These are phyloP conservation scores for Quercus agrifolia DNA, from an alignment of 306 rosid species.

Conservation along the genomic window DNA sequence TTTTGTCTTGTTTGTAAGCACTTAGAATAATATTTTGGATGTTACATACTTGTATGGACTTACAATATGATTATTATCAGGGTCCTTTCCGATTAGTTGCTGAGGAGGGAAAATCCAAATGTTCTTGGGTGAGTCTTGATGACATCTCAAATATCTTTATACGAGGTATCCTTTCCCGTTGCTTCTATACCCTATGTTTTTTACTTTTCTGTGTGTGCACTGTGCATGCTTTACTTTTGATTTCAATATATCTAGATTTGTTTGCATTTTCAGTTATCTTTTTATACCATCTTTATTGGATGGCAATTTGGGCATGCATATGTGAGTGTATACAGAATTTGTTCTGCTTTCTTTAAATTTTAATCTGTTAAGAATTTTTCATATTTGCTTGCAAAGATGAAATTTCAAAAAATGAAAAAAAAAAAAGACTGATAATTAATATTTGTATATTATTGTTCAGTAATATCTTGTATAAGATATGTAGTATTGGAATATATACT, in stretches of 20 bases:
- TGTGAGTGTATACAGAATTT: not conserved
- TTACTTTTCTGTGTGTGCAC: not conserved
- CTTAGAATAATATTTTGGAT: not conserved
- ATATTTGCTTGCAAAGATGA: not conserved
- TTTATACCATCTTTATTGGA: not conserved
- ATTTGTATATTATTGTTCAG: not conserved
- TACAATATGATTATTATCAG: constrained; percentile 32
- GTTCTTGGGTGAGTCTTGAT: constrained; percentile 98
- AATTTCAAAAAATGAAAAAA: not conserved
- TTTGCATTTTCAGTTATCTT: not conserved
- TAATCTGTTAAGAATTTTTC: not conserved
- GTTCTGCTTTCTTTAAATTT: not conserved
- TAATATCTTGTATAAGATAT: not conserved
- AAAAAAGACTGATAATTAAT: too few species aligned
- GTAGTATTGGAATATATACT: not conserved
- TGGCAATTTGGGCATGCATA: not conserved
- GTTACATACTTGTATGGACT: not conserved
- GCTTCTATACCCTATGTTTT: constrained; percentile 16
- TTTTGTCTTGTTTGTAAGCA: too few species aligned
- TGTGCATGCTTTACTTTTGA: too few species aligned
- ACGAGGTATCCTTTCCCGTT: constrained; percentile 54
- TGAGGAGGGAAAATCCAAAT: constrained; percentile 96
- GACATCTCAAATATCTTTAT: constrained; percentile 78
- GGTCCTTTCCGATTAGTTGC: constrained; percentile 96
- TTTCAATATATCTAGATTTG: not conserved